A percentile compares a stretch with the other conserved stretches of the same genome.
These are phyloP conservation scores for Mycena sanguinolenta DNA, from an alignment of 768 basidiomycete genomes.

Conservation along the genomic window DNA sequence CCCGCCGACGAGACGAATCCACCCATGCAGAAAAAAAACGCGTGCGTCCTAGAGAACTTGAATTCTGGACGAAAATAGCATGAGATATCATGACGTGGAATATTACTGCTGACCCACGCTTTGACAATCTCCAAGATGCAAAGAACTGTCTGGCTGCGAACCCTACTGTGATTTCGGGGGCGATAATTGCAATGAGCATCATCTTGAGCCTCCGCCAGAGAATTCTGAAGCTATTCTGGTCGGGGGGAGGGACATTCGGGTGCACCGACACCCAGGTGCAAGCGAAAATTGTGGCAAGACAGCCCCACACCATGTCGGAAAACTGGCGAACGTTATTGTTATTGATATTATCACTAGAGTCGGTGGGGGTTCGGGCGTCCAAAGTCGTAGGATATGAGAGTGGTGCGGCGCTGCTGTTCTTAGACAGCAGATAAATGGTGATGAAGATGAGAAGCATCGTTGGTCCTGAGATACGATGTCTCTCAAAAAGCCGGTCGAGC, in stretches of 20 bases:
- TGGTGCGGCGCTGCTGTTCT: not conserved
- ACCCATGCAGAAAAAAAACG: slow-evolving; percentile 46
- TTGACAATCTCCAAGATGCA: slow-evolving; percentile 17
- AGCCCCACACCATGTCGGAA: slow-evolving; percentile 39
- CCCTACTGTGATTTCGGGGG: slow-evolving; percentile 44
- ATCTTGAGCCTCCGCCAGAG: slow-evolving; percentile 31
- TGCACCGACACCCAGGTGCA: slow-evolving; percentile 45
- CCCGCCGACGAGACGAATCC: slow-evolving; percentile 39
- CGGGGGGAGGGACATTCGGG: slow-evolving; percentile 39
- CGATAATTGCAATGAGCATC: slow-evolving; percentile 39
- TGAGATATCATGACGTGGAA: not conserved
- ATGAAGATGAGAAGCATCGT: slow-evolving; percentile 8
- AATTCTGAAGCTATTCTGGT: slow-evolving; percentile 10
- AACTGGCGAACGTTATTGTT: slow-evolving; percentile 22
- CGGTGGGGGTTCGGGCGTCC: not conserved
- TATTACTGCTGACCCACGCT: not conserved
- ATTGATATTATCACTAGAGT: slow-evolving; percentile 8
- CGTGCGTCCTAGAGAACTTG: slow-evolving; percentile 33
- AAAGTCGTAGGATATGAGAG: not conserved
- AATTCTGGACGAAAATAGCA: not conserved
- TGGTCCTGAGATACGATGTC: no score
- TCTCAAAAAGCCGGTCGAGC: no score
- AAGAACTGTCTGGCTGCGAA: slow-evolving; percentile 42
- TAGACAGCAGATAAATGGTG: no score
- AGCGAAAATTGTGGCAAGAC: slow-evolving; percentile 35